Evolutionary conservation across 1,284 basidiomycete species (phyloP).

Genomic region (Naganishia albida): DNA sequence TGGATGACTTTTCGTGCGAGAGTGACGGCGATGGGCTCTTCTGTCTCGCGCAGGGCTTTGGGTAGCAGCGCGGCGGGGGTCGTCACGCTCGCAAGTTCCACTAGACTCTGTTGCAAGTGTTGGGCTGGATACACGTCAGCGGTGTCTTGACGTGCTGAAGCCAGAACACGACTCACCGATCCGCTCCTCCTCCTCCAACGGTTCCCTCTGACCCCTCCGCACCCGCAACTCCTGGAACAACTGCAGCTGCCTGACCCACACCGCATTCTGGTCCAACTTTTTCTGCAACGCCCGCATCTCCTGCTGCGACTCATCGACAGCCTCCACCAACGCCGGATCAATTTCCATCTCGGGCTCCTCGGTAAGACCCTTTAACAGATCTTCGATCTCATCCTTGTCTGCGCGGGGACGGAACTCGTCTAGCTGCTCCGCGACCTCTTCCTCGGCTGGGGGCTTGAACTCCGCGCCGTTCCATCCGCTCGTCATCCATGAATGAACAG

Average conservation of each 20-base stretch:
- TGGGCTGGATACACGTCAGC: not conserved
- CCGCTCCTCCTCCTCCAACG: constrained; percentile 29
- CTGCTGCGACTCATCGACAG: constrained; percentile 16
- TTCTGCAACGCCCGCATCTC: constrained; percentile 20
- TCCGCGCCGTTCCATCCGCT: constrained; percentile 5
- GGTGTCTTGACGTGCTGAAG: not conserved
- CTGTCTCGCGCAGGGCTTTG: not conserved
- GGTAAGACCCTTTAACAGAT: not conserved
- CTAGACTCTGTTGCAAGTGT: constrained; percentile 12
- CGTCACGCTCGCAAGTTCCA: constrained; percentile 19
- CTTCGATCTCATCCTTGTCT: constrained; percentile 8
- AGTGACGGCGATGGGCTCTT: constrained; percentile 8
- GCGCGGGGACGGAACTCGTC: constrained; percentile 7
- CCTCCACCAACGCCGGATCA: constrained; percentile 28
- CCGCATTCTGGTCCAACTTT: constrained; percentile 28
- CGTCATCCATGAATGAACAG: constrained; percentile 4
- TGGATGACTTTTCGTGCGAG: constrained; percentile 27
- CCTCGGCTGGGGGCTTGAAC: not conserved
- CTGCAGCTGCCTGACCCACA: constrained; percentile 26
- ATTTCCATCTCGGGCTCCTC: constrained; percentile 11
- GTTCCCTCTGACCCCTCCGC: constrained; percentile 15
- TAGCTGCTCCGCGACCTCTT: not conserved
- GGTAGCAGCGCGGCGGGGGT: constrained; percentile 9
- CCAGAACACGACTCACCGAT: constrained; percentile 28
- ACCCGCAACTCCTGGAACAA: constrained; percentile 28